Conservation (phyloP, 768 basidiomycete species). For the Galerina sulciceps region DNA sequence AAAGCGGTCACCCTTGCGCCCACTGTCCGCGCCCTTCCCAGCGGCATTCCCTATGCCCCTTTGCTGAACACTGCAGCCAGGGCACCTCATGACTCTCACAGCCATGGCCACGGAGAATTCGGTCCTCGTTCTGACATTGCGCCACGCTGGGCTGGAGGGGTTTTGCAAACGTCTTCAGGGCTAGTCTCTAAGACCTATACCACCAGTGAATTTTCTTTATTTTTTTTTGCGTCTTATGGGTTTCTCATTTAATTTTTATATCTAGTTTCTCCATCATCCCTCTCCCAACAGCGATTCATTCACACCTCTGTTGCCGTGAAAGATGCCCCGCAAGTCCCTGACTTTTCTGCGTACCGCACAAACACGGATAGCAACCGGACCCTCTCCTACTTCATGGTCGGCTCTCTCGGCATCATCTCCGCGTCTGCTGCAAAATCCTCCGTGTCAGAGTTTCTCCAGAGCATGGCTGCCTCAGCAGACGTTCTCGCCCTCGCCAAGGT, state of each 20-base stretch:
- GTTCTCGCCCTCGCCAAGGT: constrained; percentile 98
- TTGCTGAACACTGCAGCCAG: constrained; percentile 75
- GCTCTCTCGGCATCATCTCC: constrained; percentile 89
- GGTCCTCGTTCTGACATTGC: constrained; percentile 65
- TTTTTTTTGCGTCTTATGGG: not conserved
- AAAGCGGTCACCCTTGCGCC: constrained; percentile 83
- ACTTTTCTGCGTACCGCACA: constrained; percentile 83
- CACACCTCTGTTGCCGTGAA: constrained; percentile 74
- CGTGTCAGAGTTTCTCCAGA: constrained; percentile 91
- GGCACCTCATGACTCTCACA: constrained; percentile 63
- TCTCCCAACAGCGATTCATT: constrained; percentile 71
- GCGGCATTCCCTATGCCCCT: constrained; percentile 79
- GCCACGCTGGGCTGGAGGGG: constrained; percentile 65
- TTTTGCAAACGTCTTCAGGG: constrained; percentile 53
- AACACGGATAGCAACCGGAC: constrained; percentile 72
- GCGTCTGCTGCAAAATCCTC: constrained; percentile 94
- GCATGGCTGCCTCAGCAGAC: constrained; percentile 97
- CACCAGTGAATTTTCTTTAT: constrained; percentile 51
- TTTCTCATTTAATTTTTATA: constrained; percentile 11
- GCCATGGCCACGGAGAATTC: constrained; percentile 58
- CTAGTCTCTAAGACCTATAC: constrained; percentile 68
- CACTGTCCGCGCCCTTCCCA: constrained; percentile 77
- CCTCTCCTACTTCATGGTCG: constrained; percentile 89
- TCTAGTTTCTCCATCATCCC: constrained; percentile 56
- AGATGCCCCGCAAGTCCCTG: constrained; percentile 84